Conservation (phyloP, 495 filamentous ascomycete species). For the Aspergillus sparsus region DNA sequence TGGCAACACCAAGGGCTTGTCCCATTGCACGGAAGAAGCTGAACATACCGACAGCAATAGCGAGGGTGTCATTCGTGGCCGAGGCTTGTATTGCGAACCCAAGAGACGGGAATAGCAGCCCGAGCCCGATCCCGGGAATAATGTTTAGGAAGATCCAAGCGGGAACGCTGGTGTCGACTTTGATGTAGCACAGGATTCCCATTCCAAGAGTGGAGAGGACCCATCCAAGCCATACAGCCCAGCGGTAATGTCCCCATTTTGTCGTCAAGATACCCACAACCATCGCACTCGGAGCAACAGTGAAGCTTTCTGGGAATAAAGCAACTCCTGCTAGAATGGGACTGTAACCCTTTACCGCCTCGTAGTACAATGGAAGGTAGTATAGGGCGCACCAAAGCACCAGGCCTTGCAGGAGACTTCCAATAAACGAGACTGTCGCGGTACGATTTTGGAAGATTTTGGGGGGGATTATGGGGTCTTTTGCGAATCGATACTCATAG, state of each 20-base stretch:
- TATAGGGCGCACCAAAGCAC: constrained; percentile 52
- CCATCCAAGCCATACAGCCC: constrained; percentile 58
- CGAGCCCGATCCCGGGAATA: constrained; percentile 52
- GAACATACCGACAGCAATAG: constrained; percentile 54
- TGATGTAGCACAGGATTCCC: constrained; percentile 50
- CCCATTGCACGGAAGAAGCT: constrained; percentile 58
- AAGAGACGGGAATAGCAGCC: constrained; percentile 50
- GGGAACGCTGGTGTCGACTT: constrained; percentile 42
- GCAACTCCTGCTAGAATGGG: constrained; percentile 50
- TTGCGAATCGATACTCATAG: constrained; percentile 32
- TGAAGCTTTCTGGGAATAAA: constrained; percentile 53
- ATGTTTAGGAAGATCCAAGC: constrained; percentile 53
- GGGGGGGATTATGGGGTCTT: constrained; percentile 52
- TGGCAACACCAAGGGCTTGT: constrained; percentile 55
- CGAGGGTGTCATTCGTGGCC: constrained; percentile 41
- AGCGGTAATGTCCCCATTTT: constrained; percentile 48
- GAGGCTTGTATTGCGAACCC: constrained; percentile 53
- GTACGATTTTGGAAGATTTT: constrained; percentile 53
- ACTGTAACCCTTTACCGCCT: constrained; percentile 52
- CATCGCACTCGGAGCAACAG: constrained; percentile 52
- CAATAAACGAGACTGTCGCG: constrained; percentile 43
- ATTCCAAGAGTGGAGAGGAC: constrained; percentile 47
- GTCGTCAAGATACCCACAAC: constrained; percentile 48
- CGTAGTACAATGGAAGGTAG: constrained; percentile 53
- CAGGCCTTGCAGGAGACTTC: constrained; percentile 51